phyloP scores from a whole-genome alignment of 257 asterid genomes.

The Gentiana straminea region DNA sequence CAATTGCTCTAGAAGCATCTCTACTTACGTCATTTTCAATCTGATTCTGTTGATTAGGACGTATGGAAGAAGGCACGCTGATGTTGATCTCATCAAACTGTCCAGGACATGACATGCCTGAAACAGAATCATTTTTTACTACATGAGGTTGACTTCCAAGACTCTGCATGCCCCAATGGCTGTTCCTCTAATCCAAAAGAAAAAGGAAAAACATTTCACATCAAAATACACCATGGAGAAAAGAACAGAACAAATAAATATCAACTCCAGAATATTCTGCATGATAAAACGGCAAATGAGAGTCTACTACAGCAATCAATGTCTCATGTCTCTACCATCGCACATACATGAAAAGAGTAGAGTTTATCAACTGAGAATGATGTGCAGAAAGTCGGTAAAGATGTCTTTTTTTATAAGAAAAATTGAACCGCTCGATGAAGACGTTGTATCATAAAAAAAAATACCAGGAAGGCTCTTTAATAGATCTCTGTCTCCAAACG shows the following conservation, averaged over 20 bases:
- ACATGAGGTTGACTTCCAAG: constrained; percentile 43
- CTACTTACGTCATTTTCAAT: constrained; percentile 42
- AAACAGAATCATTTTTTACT: constrained; percentile 40
- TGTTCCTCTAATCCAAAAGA: constrained; percentile 54
- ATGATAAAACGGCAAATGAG: too few relatives aligned
- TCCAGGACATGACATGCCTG: constrained; percentile 36
- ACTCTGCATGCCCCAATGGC: constrained; percentile 73
- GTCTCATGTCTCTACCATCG: too few relatives aligned
- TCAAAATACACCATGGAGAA: constrained; percentile 9
- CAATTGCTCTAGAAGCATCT: constrained; percentile 39
- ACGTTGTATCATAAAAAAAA: too few relatives aligned
- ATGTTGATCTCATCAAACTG: constrained; percentile 47
- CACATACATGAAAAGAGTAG: too few relatives aligned
- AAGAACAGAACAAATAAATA: constrained; percentile 5
- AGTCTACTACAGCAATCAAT: too few relatives aligned
- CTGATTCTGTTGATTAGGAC: constrained; percentile 39
- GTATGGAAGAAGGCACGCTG: constrained; percentile 35
- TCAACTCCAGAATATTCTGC: neutral
- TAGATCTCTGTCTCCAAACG: too few relatives aligned
- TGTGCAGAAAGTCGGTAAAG: too few relatives aligned
- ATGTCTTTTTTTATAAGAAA: too few relatives aligned
- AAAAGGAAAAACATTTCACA: neutral
- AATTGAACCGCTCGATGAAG: too few relatives aligned
- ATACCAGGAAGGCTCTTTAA: too few relatives aligned
- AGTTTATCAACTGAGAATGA: too few relatives aligned